Evolutionary conservation across 371 early-diverging fungal species (phyloP).

Genomic region (Smittium mucronatum): DNA sequence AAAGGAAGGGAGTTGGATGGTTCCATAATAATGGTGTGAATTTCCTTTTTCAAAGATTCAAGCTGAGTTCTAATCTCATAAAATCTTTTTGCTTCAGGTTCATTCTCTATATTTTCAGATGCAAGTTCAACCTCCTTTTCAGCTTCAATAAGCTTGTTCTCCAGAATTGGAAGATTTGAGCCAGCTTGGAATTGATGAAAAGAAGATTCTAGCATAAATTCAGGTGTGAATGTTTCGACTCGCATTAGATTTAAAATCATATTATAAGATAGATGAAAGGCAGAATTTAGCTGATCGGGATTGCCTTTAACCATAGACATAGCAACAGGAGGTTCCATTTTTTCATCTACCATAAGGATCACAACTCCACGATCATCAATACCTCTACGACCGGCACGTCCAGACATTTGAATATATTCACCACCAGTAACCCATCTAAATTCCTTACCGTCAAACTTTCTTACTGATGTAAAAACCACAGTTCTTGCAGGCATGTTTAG

Average conservation of each 20-base stretch:
- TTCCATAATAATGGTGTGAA: slow-evolving; percentile 66
- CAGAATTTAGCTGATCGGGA: slow-evolving; percentile 88
- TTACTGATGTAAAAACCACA: slow-evolving; percentile 94
- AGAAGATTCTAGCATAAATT: slow-evolving; percentile 86
- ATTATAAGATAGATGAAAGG: slow-evolving; percentile 97
- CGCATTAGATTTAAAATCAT: slow-evolving; percentile 98
- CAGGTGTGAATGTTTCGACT: slow-evolving; percentile 93
- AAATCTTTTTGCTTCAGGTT: slow-evolving; percentile 55
- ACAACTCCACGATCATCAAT: slow-evolving; percentile 98
- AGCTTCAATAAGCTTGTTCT: slow-evolving; percentile 41
- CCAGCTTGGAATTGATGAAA: slow-evolving; percentile 96
- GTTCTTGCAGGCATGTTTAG: slow-evolving; percentile 99
- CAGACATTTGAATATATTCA: slow-evolving; percentile 99
- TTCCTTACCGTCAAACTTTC: slow-evolving; percentile 94
- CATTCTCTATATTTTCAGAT: slow-evolving; percentile 47
- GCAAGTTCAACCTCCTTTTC: slow-evolving; percentile 30
- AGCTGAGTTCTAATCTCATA: slow-evolving; percentile 66
- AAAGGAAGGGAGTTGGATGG: slow-evolving; percentile 68
- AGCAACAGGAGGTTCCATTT: slow-evolving; percentile 87
- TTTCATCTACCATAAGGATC: slow-evolving; percentile 92
- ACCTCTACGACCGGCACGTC: slow-evolving; percentile 95
- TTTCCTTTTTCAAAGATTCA: slow-evolving; percentile 45
- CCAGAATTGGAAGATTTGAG: slow-evolving; percentile 64
- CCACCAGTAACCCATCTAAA: slow-evolving; percentile 85
- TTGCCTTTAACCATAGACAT: slow-evolving; percentile 91